Conservation (phyloP, 1,284 basidiomycete species). For the Flammula alnicola region DNA sequence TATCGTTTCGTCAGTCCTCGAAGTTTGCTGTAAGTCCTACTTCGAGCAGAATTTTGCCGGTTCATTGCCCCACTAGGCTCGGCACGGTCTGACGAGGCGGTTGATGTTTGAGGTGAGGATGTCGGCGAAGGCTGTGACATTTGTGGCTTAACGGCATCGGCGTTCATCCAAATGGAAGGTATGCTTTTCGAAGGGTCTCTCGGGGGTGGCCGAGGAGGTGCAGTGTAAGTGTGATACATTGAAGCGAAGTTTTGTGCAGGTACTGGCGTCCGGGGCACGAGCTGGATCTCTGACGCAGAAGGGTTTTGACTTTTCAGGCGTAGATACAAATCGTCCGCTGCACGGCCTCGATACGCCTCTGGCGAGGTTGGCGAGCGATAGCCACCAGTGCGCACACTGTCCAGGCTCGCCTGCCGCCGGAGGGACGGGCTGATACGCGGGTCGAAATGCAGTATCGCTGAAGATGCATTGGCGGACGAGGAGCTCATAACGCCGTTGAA, state of each 20-base stretch:
- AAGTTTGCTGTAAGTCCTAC: conserved; percentile 35
- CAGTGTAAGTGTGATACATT: conserved; percentile 15
- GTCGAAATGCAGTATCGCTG: conserved; percentile 22
- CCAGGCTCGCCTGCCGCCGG: conserved; percentile 25
- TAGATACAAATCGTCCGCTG: conserved; percentile 38
- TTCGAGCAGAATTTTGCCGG: conserved; percentile 18
- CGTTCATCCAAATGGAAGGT: conserved; percentile 47
- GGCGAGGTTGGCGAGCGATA: conserved; percentile 12
- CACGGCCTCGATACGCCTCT: conserved; percentile 21
- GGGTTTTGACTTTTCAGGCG: conserved; percentile 18
- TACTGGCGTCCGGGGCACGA: conserved; percentile 35
- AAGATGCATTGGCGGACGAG: conserved; percentile 28
- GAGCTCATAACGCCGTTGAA: conserved; percentile 19
- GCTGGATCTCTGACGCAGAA: conserved; percentile 32
- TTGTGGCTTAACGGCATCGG: conserved; percentile 37
- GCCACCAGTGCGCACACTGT: conserved; percentile 24
- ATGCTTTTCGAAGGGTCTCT: conserved; percentile 31
- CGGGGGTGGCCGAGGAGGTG: conserved; percentile 20
- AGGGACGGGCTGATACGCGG: conserved; percentile 8
- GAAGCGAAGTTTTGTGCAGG: conserved; percentile 20
- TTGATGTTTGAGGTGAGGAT: conserved; percentile 3
- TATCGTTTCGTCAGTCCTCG: conserved; percentile 50
- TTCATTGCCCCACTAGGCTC: neutral
- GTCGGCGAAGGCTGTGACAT: neutral
- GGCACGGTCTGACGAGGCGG: neutral